A percentile compares a stretch with the other conserved stretches of the same genome.
Evolutionary conservation across 148 eudicot genomes (phyloP).

Genomic region (Diospyros kaki): DNA sequence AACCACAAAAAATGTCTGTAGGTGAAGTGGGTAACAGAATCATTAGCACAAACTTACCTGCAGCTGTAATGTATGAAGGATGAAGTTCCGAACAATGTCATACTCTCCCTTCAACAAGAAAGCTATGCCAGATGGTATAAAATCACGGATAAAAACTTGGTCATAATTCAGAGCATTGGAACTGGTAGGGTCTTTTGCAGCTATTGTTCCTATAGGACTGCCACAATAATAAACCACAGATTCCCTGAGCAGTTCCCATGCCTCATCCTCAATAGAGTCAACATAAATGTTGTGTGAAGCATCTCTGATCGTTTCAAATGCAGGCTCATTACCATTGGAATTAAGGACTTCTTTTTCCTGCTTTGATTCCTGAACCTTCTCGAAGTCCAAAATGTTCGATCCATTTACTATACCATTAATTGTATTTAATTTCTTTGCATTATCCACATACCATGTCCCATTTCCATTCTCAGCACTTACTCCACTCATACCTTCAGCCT

Average conservation of each 20-base stretch:
- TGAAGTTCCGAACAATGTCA: slow-evolving; percentile 53
- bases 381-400: slow-evolving; percentile 32
- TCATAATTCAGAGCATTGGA: slow-evolving; percentile 52
- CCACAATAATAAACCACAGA: slow-evolving; percentile 64
- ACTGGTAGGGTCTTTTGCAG: slow-evolving; percentile 60
- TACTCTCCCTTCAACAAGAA: slow-evolving; percentile 51
- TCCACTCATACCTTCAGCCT: slow-evolving; percentile 41
- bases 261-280: slow-evolving; percentile 51
- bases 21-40: not conserved
- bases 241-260: slow-evolving; percentile 55
- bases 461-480: slow-evolving; percentile 28
- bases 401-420: slow-evolving; percentile 24
- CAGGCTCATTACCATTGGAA: slow-evolving; percentile 17
- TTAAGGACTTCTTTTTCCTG: slow-evolving; percentile 16
- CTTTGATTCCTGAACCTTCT: slow-evolving; percentile 21
- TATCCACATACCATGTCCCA: slow-evolving; percentile 47
- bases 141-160: slow-evolving; percentile 55
- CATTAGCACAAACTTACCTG: slow-evolving; percentile 30
- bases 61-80: slow-evolving; percentile 49
- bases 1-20: not conserved
- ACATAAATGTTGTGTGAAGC: slow-evolving; percentile 9
- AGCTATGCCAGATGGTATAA: slow-evolving; percentile 50
- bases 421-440: slow-evolving; percentile 26
- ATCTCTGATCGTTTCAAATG: slow-evolving; percentile 17
- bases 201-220: slow-evolving; percentile 69